Evolutionary conservation across 2,329 filamentous ascomycete species (phyloP).

Genomic region (Emmonsia crescens): DNA sequence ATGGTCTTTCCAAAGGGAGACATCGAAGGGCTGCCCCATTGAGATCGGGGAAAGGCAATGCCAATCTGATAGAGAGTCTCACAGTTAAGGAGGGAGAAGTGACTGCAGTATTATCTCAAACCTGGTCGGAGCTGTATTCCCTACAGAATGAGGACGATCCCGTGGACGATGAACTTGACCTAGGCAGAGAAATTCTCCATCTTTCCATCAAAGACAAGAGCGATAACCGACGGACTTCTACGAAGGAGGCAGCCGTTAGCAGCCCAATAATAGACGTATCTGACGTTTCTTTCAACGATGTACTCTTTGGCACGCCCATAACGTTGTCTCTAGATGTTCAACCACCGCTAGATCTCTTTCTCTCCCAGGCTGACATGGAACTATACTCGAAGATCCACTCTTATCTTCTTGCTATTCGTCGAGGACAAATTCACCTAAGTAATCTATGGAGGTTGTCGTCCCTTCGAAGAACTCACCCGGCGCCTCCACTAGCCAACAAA

Average conservation of each 20-base stretch:
- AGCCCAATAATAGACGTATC: conserved; percentile 27
- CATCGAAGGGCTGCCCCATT: conserved; percentile 48
- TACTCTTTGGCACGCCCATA: conserved; percentile 69
- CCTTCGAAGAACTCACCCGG: conserved; percentile 64
- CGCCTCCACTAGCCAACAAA: conserved; percentile 55
- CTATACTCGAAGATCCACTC: conserved; percentile 77
- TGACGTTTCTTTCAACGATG: conserved; percentile 54
- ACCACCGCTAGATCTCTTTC: conserved; percentile 78
- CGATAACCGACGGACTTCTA: conserved; percentile 15
- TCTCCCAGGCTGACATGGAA: conserved; percentile 63
- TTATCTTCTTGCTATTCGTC: conserved; percentile 74
- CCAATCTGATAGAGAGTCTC: conserved; percentile 48
- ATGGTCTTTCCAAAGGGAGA: conserved; percentile 63
- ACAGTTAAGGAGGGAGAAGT: conserved; percentile 81
- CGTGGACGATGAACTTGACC: conserved; percentile 63
- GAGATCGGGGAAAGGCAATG: conserved; percentile 42
- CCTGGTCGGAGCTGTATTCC: conserved; percentile 70
- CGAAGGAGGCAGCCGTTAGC: conserved; percentile 17
- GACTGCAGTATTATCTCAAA: conserved; percentile 60
- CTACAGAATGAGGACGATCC: conserved; percentile 68
- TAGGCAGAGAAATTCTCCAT: conserved; percentile 65
- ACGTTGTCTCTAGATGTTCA: conserved; percentile 60
- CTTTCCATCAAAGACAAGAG: conserved; percentile 41
- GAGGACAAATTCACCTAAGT: conserved; percentile 73
- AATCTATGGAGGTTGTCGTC: conserved; percentile 78